Conservation (phyloP, 2,329 filamentous ascomycete genomes). For the Colletotrichum coccodes region DNA sequence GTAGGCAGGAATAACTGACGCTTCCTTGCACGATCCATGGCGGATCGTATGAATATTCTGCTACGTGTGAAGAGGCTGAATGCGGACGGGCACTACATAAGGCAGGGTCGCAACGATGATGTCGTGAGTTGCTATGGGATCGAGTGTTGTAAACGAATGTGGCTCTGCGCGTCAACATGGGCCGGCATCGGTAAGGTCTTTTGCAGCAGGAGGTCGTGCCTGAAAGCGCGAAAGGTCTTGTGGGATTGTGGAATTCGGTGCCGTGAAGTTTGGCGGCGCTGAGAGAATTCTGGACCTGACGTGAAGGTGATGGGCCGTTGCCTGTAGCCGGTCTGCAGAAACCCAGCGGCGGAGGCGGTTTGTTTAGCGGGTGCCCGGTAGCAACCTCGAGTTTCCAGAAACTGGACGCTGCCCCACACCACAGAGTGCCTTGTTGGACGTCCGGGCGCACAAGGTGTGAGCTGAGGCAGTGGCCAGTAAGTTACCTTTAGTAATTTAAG, state of each 20-base stretch:
- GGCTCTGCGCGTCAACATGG: constrained; percentile 46
- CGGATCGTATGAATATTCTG: constrained; percentile 47
- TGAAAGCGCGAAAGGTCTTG: constrained; percentile 1
- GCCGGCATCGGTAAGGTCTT: constrained; percentile 49
- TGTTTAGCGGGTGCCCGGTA: constrained; percentile 8
- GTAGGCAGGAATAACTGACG: constrained; percentile 53
- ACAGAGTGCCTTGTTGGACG: not conserved
- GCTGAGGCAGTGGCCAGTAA: not conserved
- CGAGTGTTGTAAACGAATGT: constrained; percentile 47
- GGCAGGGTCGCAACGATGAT: constrained; percentile 40
- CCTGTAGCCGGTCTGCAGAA: constrained; percentile 14
- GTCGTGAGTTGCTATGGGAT: constrained; percentile 50
- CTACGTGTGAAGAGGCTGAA: constrained; percentile 41
- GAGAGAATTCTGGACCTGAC: constrained; percentile 8
- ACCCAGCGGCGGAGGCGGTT: constrained; percentile 9
- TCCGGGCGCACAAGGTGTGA: not conserved
- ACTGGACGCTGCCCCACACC: not conserved
- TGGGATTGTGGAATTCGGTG: not conserved
- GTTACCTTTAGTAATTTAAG: not conserved
- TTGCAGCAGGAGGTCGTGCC: constrained; percentile 19
- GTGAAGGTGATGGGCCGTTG: constrained; percentile 20
- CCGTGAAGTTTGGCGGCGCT: constrained; percentile 7
- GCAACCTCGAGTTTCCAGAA: not conserved
- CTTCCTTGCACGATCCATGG: constrained; percentile 74
- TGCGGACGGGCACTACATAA: constrained; percentile 56